Base-by-base conservation (phyloP, 345 rosid species). In the Pistacia vera region DNA sequence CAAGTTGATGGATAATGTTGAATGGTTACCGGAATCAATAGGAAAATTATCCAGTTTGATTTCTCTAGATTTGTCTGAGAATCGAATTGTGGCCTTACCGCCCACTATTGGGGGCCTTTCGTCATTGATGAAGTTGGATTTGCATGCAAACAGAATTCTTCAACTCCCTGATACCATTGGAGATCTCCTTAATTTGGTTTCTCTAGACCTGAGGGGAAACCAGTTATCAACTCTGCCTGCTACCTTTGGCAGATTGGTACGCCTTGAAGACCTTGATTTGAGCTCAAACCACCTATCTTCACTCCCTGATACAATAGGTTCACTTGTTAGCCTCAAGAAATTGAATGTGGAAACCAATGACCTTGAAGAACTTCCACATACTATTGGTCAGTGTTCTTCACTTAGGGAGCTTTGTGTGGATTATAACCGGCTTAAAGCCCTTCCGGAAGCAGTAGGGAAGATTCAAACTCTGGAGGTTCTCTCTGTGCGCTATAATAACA, bases 371-470 rank as follows among this genome's bases (percentile, higher is more conserved):
- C 81, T 96, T 72, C 97, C 99, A 5, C 93, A 91, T 78, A 78
- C 89, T 9, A 90, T 96, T 35, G 94, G 94, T 28, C 84, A 81
- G 38, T 96, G 99, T 80, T 75, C 91, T 68, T 86, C 89, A 0
- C 83, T 96, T 38, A 84, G 65, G 82, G 99, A 90, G 85, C 94
- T 96, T 51, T 89, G 73, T 66, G 97, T 88, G 4, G 98, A 93
- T 81, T 96, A 96, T 83, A 96, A 96, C 83, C 85, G 94, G 73
- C 91, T 96, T 68, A 96, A 92, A 83, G 98, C 98, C 77, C 99
- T 96, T 62, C 99, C 99, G 0, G 99, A 90, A 87, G 99, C 99
- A 51, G 91, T 90, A 52, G 99, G 99, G 60, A 96, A 93, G 94
- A 84, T 93, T 68, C 75, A 85, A 28, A 87, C 90, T 35, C 77